Evolutionary conservation across 768 basidiomycete genomes (phyloP), one percentile per base, ranked within the genome.

Genomic region (Peribolospora kevripleyi): DNA sequence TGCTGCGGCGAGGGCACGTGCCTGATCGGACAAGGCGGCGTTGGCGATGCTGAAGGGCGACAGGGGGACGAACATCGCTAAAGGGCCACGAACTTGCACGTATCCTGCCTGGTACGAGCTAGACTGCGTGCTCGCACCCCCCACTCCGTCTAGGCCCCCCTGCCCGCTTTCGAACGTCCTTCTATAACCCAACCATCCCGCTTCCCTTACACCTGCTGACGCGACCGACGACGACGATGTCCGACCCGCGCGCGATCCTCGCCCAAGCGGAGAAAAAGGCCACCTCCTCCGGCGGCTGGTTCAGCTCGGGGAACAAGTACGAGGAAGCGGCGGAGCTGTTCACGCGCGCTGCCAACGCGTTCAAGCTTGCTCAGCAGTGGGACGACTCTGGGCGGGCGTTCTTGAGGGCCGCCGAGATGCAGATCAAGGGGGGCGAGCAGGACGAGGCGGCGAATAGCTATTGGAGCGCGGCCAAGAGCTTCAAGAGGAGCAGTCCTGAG

Each of bases 391-490:
- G 93, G 3, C 84, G 90, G 68, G 78, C 84, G 10, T 91, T 90
- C 65, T 77, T 86, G 46, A 76, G 82, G 60, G 93, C 97, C 65
- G 93, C 91, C 1, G 88, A 95, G 62, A 93, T 88, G 67, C 76
- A 88, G 61, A 80, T 90, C 69, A 78, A 80, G 57, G 81, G 78
- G 63, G 81, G 82, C 50, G 91, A 97, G 69, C 68, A 66, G 50
- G 87, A 87, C 60, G 93, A 97, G 61, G 90, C 91, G n/a, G 83
- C 88, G 25, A 91, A 90, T 65, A 90, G 90, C 7, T 97, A 82
- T 81, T 95, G 91, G 84, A 93, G 91, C 65, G 90, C 93, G 9
- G 80, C 85, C 42, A 97, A 97, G 70, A 79, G 82, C 8, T 98
- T 84, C 73, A 98, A 95, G 73, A 75, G 82, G 68, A 81, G 79